Base-by-base conservation (phyloP, 179 eudicot genomes). In the Gypsophila paniculata region DNA sequence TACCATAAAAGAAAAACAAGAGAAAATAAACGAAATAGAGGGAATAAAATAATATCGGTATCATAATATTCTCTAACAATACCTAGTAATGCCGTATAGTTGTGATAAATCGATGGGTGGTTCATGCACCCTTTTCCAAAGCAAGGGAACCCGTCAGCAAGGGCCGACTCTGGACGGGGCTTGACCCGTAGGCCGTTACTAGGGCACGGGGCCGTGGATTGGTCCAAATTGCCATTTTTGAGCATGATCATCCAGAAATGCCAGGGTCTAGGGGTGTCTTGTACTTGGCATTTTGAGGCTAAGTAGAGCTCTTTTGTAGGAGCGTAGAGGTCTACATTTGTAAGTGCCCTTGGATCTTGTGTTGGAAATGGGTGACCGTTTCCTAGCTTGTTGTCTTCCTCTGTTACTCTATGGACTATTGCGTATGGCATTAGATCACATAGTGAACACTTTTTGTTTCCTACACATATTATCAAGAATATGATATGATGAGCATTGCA, bases 191-290 rank as follows among this genome's bases (percentile, higher is more conserved):
- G 23, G 13, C 90, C 90, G 36, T 86, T 78, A 26, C 70, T 32
- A 0, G 90, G 90, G 69, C 89, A 86, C 9, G 6, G 32, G 22
- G 71, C 77, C 0, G 89, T 78, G 5, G 44, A 10, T 14, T 80
- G 82, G 63, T 88, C 93, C 72, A 71, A 44, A 76, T 86, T 88
- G 22, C 93, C 93, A 57, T 74, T 88, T 69, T 87, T 87, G 8
- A 87, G 83, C 88, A 84, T 88, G 66, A 88, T 79, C 89, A 86
- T 88, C 89, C 91, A 88, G 34, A 88, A 88, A 5, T 88, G 82
- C 87, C 89, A 88, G 53, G 88, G 86, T 13, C 66, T 76, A 2
- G 87, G 81, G 2, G 65, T 60, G 77, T 87, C 89, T 26, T 73
- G 72, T 12, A 84, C 87, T 70, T 87, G 73, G 32, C 91, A 87